These are phyloP conservation scores for Oldenlandia corymbosa DNA, from an alignment of 257 asterid species.

Conservation along the genomic window DNA sequence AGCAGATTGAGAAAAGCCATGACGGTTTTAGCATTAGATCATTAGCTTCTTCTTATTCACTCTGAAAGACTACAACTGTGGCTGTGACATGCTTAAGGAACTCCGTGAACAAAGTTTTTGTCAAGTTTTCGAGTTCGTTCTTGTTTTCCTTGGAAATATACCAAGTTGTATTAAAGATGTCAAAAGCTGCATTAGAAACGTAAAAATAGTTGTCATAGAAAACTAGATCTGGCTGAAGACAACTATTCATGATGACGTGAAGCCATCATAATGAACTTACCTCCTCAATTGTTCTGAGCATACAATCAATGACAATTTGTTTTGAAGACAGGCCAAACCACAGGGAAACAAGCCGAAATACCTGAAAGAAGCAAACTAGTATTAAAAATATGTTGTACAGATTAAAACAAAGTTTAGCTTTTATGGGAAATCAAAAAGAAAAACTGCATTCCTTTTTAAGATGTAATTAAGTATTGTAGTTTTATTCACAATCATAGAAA, in stretches of 20 bases:
- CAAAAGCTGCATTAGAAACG: too few relatives aligned
- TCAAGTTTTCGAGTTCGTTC: too few relatives aligned
- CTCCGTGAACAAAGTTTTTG: too few relatives aligned
- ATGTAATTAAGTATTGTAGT: neutral
- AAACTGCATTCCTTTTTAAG: neutral
- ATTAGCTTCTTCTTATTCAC: too few relatives aligned
- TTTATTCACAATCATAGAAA: too few relatives aligned
- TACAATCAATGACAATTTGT: slow-evolving; percentile 63
- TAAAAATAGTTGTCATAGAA: too few relatives aligned
- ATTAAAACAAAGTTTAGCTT: too few relatives aligned
- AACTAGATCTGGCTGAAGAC: too few relatives aligned
- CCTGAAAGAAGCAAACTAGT: slow-evolving; percentile 35
- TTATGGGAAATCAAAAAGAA: neutral
- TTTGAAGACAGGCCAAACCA: slow-evolving; percentile 85
- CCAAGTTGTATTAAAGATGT: too few relatives aligned
- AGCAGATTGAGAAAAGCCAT: too few relatives aligned
- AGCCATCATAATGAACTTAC: slow-evolving; percentile 27
- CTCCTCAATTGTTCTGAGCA: slow-evolving; percentile 74
- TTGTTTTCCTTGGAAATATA: too few relatives aligned
- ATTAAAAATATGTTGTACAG: neutral
- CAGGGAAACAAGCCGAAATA: slow-evolving; percentile 90
- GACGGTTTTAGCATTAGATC: too few relatives aligned
- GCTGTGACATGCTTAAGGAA: neutral
- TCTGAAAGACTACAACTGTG: neutral
- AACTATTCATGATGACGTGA: neutral